Base-by-base conservation (phyloP, 768 basidiomycete species). In the Hygrocybe punicea region DNA sequence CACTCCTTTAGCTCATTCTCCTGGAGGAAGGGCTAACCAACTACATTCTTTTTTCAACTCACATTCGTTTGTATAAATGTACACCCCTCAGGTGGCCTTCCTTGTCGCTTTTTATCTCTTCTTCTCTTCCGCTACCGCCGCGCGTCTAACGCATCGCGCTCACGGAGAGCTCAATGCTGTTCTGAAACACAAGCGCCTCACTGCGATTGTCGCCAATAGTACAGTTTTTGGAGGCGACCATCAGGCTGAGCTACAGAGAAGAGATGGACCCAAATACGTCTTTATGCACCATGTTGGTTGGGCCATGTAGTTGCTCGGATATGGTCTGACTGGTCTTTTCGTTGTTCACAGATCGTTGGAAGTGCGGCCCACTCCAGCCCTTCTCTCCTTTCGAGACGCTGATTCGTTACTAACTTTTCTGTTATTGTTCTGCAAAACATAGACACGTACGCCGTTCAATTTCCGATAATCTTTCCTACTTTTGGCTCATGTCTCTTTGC, bases 251-350 rank as follows among this genome's bases (percentile, higher is more conserved):
- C 58, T 78, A 21, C 57, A 63, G 47, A 78, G 76, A 59, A 68
- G 77, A 45, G 76, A 73, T 63, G 73, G 72, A n/a, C 65, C 70
- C 4, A 80, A 78, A 71, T 79, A 79, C 62, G 76, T 81, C 16
- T 78, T 81, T 57, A 79, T 81, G 77, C 79, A 82, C 55, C 74
- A 78, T 68, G 80, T 79, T 64, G 48, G 78, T 67, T 24, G 29
- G 14, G n/a, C 34, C 40, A 33, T 16, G 19, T 29, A 5, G 13
- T 47, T 23, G 6, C 23, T 6, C 13, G 19, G 37, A 25, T 11
- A 17, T 35, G 33, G 16, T 47, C 45, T 47, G 45, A 47, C 11
- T 9, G 11, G 44, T 40, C 6, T 47, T 11, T 14, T 7, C 53
- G 17, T 16, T 10, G 16, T 42, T 19, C 44, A 13, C 40, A 79